Evolutionary conservation across 1,284 basidiomycete species (phyloP).

Genomic region (Malassezia globosa): DNA sequence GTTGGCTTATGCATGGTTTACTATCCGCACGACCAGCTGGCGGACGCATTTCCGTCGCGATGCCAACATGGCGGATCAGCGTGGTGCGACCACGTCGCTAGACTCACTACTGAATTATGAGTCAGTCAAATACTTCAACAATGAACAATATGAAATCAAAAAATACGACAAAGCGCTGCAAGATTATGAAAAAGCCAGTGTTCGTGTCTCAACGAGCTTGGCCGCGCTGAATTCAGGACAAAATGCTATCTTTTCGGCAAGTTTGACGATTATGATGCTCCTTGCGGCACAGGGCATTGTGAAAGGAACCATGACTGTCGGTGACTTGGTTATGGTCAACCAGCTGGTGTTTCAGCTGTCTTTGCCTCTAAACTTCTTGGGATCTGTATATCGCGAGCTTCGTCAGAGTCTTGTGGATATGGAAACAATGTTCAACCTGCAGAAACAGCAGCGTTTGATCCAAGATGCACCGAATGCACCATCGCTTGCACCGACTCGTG

Average conservation of each 20-base stretch:
- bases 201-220: slow-evolving; percentile 88
- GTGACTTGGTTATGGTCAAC: slow-evolving; percentile 96
- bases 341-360: slow-evolving; percentile 97
- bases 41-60: slow-evolving; percentile 87
- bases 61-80: slow-evolving; percentile 92
- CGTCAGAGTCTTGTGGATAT: slow-evolving; percentile 90
- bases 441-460: slow-evolving; percentile 66
- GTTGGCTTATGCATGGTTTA: slow-evolving; percentile 91
- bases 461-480: slow-evolving; percentile 62
- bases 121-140: slow-evolving; percentile 98
- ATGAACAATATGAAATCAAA: slow-evolving; percentile 76
- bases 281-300: slow-evolving; percentile 86
- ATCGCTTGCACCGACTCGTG: slow-evolving; percentile 61
- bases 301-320: slow-evolving; percentile 91
- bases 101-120: slow-evolving; percentile 96
- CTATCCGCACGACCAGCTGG: slow-evolving; percentile 89
- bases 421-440: slow-evolving; percentile 86
- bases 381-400: slow-evolving; percentile 90
- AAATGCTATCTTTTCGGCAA: slow-evolving; percentile 85
- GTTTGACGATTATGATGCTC: slow-evolving; percentile 89
- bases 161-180: slow-evolving; percentile 84
- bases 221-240: slow-evolving; percentile 91
- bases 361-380: slow-evolving; percentile 88
- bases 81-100: slow-evolving; percentile 81
- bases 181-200: slow-evolving; percentile 76